Base-by-base conservation (phyloP, 192 early-diverging fungal genomes). In the Chytriomyces sp. region DNA sequence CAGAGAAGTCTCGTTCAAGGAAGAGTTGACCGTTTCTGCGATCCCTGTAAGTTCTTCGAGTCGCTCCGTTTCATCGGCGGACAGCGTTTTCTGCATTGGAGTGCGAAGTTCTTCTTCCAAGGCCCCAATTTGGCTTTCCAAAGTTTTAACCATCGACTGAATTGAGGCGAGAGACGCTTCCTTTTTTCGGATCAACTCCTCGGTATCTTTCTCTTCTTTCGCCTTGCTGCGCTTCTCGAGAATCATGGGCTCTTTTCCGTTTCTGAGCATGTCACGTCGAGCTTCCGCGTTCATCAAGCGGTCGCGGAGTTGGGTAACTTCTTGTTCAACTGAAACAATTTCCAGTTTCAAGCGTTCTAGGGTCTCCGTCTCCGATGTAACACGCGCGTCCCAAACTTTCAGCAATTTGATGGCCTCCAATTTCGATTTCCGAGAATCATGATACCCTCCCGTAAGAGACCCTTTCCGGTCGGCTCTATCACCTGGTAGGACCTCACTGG, bases 391-490 rank as follows among this genome's bases (percentile, higher is more conserved):
- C 47, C 76, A 83, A 7, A 69, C 77, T 67, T 88, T 88, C 61
- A 95, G 80, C 26, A 82, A 82, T 66, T 89, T 87, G 48, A 92
- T 90, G 3, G 92, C 89, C 63, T 92, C 91, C 10, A 99, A 81
- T 23, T 94, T 88, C 20, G 94, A 92, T 26, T 87, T 82, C 23
- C 89, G 85, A 28, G 84, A 86, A 79, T 94, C 94, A 62, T 87
- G 86, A 81, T 88, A 98, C 43, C 97, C 97, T 77, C 97, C 97
- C 48, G 92, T 93, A 28, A 99, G 86, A 16, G 94, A 94, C 28
- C 97, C 97, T 69, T 95, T 94, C 20, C 93, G 86, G 71, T 97
- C 97, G 6, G 95, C 94, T 49, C 93, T 92, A 79, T 98, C 96
- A 67, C 96, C 89, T 86, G 50, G 18, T 24, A 62, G 28, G 1